Evolutionary conservation across 257 asterid genomes (phyloP), one percentile per base, ranked within the genome.

Genomic region (Buddleja alternifolia): DNA sequence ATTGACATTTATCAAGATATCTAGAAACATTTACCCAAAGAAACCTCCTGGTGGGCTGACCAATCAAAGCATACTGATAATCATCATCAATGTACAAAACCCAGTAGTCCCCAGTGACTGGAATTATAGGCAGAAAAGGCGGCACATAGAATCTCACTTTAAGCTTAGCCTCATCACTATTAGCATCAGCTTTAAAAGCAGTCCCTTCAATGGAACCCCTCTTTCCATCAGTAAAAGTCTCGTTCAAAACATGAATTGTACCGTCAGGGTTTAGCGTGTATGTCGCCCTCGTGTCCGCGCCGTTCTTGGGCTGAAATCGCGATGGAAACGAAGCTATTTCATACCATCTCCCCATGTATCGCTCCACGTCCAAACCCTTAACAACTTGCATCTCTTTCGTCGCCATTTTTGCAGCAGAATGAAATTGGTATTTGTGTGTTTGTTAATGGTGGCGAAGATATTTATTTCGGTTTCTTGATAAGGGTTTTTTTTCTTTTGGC

Each of bases 341-440:
- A 41, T 90, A 90, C 99, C 99, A 93, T 47, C 96, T 84, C 0
- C 99, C 99, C 96, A 87, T 90, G 71, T 93, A 93, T 63, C 70
- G 85, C 69, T 85, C 76, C 5, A 87, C 0, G 34, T 88, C 85
- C 55, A 93, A 40, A 34, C 81, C 81, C 63, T 75, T 88, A 17
- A 86, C 94, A 32, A 79, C 92, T 60, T 83, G 81, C 96, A 90
- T 82, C 59, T 75, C 89, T 41, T 88, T 85, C 53, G 56, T 74
- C 12, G 82, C 84, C 93, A 86, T 87, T 61, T 20, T 42, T 44
- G 10, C 3, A 9, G 3, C 10, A 29, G 5, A 36, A 10, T 3
- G 1, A 3, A 56, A 1, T n/a, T 3, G 7, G 14, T 10, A 29
- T n/a, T 32, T 37, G 16, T 29, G 5, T 34, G 64, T 37, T 39